Evolutionary conservation across 768 basidiomycete species (phyloP).

Genomic region (Lentinula guzmanii): DNA sequence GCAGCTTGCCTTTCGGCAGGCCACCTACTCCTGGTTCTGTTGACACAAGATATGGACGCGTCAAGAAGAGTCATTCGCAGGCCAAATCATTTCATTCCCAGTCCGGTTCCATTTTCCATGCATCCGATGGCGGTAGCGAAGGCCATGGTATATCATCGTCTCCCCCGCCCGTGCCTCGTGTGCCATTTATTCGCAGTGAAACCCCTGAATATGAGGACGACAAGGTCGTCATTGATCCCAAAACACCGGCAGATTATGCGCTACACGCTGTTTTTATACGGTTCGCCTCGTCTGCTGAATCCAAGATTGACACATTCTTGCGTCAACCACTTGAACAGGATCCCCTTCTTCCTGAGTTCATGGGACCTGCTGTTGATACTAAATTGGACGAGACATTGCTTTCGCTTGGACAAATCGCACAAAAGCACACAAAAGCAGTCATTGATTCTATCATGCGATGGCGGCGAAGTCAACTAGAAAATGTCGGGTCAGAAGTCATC

Average conservation of each 20-base stretch:
- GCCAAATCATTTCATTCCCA: conserved; percentile 77
- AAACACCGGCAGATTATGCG: conserved; percentile 84
- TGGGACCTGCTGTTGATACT: conserved; percentile 69
- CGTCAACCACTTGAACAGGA: conserved; percentile 63
- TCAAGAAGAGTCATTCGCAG: conserved; percentile 51
- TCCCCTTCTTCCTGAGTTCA: conserved; percentile 53
- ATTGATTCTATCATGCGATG: conserved; percentile 85
- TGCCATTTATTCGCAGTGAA: conserved; percentile 54
- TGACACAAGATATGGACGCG: conserved; percentile 29
- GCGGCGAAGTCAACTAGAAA: conserved; percentile 73
- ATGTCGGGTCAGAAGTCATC: conserved; percentile 43
- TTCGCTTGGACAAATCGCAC: conserved; percentile 81
- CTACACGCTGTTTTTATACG: conserved; percentile 84
- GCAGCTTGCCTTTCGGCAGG: conserved; percentile 49
- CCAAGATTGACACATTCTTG: conserved; percentile 73
- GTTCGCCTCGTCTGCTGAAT: conserved; percentile 75
- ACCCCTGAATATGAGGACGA: conserved; percentile 64
- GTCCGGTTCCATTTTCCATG: conserved; percentile 66
- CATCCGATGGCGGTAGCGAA: conserved; percentile 70
- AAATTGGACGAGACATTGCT: conserved; percentile 83
- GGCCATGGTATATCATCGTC: conserved; percentile 50
- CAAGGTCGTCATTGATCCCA: conserved; percentile 62
- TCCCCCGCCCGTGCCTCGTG: conserved; percentile 75
- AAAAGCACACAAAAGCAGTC: conserved; percentile 77
- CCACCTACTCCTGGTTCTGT: conserved; percentile 57